These are phyloP conservation scores for Cornus kousa DNA, from an alignment of 148 eudicot species.

Conservation along the genomic window DNA sequence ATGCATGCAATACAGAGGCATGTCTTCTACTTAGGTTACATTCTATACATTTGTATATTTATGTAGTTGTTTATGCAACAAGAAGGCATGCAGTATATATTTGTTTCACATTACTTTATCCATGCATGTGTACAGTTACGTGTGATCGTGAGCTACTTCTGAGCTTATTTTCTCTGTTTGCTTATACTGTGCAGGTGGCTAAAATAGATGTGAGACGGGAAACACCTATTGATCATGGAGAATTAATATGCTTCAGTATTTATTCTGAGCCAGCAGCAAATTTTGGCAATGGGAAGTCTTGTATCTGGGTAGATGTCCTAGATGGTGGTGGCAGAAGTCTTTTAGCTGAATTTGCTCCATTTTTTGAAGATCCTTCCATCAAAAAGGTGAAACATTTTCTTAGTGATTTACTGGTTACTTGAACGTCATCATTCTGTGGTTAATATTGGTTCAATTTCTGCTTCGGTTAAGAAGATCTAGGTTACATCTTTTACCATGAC, in stretches of 20 bases:
- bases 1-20: conserved; percentile 99
- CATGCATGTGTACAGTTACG: background rate
- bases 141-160: background rate
- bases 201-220: conserved; percentile 89
- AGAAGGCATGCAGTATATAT: no score
- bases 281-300: conserved; percentile 85
- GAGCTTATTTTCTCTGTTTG: conserved; percentile 15
- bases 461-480: background rate
- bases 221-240: conserved; percentile 96
- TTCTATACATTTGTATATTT: background rate
- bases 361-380: conserved; percentile 79
- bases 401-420: background rate
- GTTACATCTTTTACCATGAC: background rate
- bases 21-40: conserved; percentile 19
- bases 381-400: conserved; percentile 53
- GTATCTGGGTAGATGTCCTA: conserved; percentile 94
- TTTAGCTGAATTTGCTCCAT: conserved; percentile 75
- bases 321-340: conserved; percentile 81
- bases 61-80: background rate
- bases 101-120: background rate
- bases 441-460: no score
- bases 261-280: conserved; percentile 74
- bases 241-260: conserved; percentile 94
- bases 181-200: conserved; percentile 55
- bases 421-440: background rate